A percentile compares a stretch with the other conserved stretches of the same genome.
phyloP scores from a whole-genome alignment of 345 rosid genomes.

The Carallia brachiata region DNA sequence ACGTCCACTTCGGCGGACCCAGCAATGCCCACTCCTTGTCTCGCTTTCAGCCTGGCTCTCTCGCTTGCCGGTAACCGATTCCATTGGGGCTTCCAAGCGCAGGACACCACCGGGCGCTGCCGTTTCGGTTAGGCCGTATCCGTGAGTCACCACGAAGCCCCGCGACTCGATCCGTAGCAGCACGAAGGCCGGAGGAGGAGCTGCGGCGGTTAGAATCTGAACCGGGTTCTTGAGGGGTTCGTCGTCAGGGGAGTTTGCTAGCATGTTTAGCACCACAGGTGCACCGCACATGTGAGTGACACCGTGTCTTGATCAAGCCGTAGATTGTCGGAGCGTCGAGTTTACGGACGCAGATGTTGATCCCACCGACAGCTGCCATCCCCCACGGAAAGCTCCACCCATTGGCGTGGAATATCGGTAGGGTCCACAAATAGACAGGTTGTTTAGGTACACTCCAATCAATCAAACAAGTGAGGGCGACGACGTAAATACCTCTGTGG shows the following conservation, averaged over 20 bases:
- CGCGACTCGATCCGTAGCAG: slow-evolving; percentile 14
- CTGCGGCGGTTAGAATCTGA: slow-evolving; percentile 20
- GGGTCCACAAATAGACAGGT: slow-evolving; percentile 23
- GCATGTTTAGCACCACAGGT: slow-evolving; percentile 28
- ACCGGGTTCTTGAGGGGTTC: slow-evolving; percentile 10
- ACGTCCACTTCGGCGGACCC: slow-evolving; percentile 15
- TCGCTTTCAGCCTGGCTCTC: slow-evolving; percentile 19
- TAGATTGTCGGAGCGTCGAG: slow-evolving; percentile 11
- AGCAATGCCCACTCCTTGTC: slow-evolving; percentile 23
- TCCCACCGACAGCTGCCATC: slow-evolving; percentile 24
- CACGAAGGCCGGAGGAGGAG: slow-evolving; percentile 24
- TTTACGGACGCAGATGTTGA: slow-evolving; percentile 24
- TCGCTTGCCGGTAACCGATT: slow-evolving; percentile 15
- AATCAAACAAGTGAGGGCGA: slow-evolving; percentile 6
- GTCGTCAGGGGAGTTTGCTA: slow-evolving; percentile 10
- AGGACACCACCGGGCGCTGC: slow-evolving; percentile 9
- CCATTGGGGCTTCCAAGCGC: slow-evolving; percentile 28
- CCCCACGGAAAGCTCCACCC: slow-evolving; percentile 32
- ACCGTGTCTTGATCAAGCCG: slow-evolving; percentile 20
- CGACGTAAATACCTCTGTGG: slow-evolving; percentile 16
- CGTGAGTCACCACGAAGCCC: slow-evolving; percentile 31
- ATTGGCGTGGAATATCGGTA: slow-evolving; percentile 29
- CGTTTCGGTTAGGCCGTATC: slow-evolving; percentile 26
- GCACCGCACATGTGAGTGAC: slow-evolving; percentile 35
- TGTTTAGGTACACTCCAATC: slow-evolving; percentile 24